phyloP scores from a whole-genome alignment of 2,329 filamentous ascomycete species.

The Botrytis porri region DNA sequence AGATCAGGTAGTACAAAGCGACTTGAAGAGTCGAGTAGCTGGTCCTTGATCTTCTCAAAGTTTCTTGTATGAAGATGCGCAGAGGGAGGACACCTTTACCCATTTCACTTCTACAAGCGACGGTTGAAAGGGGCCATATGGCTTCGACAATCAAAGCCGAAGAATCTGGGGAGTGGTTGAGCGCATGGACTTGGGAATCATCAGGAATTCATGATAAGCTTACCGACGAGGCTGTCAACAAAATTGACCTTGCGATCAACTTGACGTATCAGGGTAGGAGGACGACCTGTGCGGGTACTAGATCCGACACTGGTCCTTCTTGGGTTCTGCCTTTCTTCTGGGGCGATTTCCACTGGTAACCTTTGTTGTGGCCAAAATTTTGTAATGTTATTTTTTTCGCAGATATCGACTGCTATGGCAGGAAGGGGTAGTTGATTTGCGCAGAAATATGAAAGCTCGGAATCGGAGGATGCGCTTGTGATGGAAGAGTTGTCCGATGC shows the following conservation, averaged over 20 bases:
- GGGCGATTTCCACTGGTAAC: slow-evolving; percentile 48
- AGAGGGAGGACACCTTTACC: slow-evolving; percentile 81
- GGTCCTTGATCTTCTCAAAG: slow-evolving; percentile 86
- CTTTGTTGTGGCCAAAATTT: slow-evolving; percentile 38
- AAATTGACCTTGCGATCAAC: slow-evolving; percentile 91
- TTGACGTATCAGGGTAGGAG: slow-evolving; percentile 78
- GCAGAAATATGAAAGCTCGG: slow-evolving; percentile 46
- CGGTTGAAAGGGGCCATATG: slow-evolving; percentile 91
- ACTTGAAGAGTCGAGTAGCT: slow-evolving; percentile 98
- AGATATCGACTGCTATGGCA: slow-evolving; percentile 34
- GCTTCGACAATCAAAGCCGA: slow-evolving; percentile 95
- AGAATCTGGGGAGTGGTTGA: slow-evolving; percentile 65
- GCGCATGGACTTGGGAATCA: slow-evolving; percentile 32
- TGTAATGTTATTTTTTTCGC: slow-evolving; percentile 35
- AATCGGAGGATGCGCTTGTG: slow-evolving; percentile 54
- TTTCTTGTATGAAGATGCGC: slow-evolving; percentile 96
- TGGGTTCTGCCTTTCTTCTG: slow-evolving; percentile 63
- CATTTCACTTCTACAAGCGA: slow-evolving; percentile 69
- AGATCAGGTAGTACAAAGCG: slow-evolving; percentile 89
- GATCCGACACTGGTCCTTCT: slow-evolving; percentile 55
- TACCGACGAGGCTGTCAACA: slow-evolving; percentile 96
- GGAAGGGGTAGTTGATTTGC: slow-evolving; percentile 38
- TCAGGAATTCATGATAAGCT: slow-evolving; percentile 47
- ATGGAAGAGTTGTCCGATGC: slow-evolving; percentile 65
- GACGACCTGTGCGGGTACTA: slow-evolving; percentile 56